A percentile compares a stretch with the other conserved stretches of the same genome.
Conservation (phyloP, 148 eudicot genomes). For the Rhododendron henanense region DNA sequence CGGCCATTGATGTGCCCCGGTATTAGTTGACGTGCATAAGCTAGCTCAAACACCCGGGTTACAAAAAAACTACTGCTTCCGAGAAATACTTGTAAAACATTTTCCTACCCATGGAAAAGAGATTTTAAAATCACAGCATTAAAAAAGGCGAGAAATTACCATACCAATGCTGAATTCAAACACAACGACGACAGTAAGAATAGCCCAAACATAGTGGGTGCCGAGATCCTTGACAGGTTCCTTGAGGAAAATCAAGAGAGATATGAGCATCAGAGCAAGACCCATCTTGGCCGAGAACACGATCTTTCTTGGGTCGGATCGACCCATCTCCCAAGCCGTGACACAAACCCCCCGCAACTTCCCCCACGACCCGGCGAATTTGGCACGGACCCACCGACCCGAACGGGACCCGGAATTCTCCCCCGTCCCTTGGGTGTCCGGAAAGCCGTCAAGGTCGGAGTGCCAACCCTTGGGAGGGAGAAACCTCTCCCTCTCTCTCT, state of each 20-base stretch:
- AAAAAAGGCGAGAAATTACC: not conserved
- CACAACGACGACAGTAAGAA: slow-evolving; percentile 88
- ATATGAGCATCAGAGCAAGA: slow-evolving; percentile 59
- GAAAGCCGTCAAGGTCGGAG: slow-evolving; percentile 6
- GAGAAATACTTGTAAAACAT: not conserved
- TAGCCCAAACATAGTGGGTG: slow-evolving; percentile 81
- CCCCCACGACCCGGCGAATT: slow-evolving; percentile 21
- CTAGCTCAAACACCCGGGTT: too few species aligned
- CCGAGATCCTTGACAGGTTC: slow-evolving; percentile 59
- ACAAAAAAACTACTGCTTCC: too few species aligned
- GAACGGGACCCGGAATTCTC: not conserved
- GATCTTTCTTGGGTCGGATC: slow-evolving; percentile 70
- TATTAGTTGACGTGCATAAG: too few species aligned
- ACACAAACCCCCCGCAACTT: slow-evolving; percentile 16
- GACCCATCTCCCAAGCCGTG: slow-evolving; percentile 60
- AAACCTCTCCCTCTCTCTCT: slow-evolving; percentile 31
- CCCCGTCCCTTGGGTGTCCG: not conserved
- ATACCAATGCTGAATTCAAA: slow-evolving; percentile 93
- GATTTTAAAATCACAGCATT: not conserved
- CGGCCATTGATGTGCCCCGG: too few species aligned
- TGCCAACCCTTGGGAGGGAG: slow-evolving; percentile 4
- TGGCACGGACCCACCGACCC: not conserved
- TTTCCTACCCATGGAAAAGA: not conserved
- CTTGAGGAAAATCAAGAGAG: slow-evolving; percentile 66
- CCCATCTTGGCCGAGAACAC: slow-evolving; percentile 78